These are phyloP conservation scores for Fusarium sulawesiense DNA, from an alignment of 2,329 filamentous ascomycete genomes.

Conservation along the genomic window DNA sequence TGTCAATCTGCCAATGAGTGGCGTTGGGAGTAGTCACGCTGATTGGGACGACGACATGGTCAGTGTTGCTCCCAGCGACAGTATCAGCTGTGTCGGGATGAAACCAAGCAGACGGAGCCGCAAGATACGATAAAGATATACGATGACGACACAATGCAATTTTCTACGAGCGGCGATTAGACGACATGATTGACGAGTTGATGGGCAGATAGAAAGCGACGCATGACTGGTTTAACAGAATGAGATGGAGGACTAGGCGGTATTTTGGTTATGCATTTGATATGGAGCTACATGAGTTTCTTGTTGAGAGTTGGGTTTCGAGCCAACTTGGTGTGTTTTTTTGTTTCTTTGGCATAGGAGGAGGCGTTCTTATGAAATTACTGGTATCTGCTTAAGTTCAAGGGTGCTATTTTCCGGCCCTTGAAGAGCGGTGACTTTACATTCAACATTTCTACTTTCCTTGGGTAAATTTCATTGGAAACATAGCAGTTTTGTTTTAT, in stretches of 20 bases:
- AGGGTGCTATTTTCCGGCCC: neutral
- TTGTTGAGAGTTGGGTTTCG: conserved; percentile 4
- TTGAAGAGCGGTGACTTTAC: conserved; percentile 15
- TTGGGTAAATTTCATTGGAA: conserved; percentile 16
- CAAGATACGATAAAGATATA: conserved; percentile 37
- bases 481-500: conserved; percentile 12
- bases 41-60: conserved; percentile 61
- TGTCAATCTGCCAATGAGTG: conserved; percentile 56
- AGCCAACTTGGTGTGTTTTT: neutral
- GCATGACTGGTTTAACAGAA: conserved; percentile 12
- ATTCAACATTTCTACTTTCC: conserved; percentile 4
- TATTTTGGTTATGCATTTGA: conserved; percentile 10
- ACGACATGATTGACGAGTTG: conserved; percentile 29
- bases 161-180: conserved; percentile 18
- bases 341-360: conserved; percentile 1
- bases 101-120: conserved; percentile 45
- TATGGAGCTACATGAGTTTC: conserved; percentile 1
- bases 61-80: conserved; percentile 70
- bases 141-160: conserved; percentile 11
- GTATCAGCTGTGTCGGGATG: conserved; percentile 69
- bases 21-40: conserved; percentile 55
- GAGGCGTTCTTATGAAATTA: conserved; percentile 28
- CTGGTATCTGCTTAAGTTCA: conserved; percentile 3
- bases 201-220: conserved; percentile 23
- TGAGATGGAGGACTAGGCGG: conserved; percentile 7